phyloP scores from a whole-genome alignment of 306 rosid genomes.

The Begonia loranthoides region DNA sequence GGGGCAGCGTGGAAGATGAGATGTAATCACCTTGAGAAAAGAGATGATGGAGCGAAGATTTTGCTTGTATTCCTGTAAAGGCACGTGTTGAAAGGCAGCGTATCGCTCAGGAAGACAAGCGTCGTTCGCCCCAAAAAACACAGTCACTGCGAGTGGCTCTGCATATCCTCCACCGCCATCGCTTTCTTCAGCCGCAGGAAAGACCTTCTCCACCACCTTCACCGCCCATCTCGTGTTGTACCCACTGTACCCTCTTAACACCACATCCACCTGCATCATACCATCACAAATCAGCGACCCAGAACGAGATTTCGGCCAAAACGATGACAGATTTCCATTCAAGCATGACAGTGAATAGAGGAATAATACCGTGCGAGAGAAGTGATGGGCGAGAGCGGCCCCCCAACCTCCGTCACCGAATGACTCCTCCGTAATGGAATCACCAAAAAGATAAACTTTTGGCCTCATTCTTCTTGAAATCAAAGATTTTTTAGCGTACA shows the following conservation, averaged over 20 bases:
- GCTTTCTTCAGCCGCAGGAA: slow-evolving; percentile 17
- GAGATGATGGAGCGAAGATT: slow-evolving; percentile 53
- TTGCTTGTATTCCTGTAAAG: slow-evolving; percentile 44
- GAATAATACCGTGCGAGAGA: slow-evolving; percentile 45
- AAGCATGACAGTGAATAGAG: too few species aligned
- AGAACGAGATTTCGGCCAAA: not conserved
- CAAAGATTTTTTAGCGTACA: too few species aligned
- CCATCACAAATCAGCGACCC: not conserved
- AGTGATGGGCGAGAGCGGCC: slow-evolving; percentile 65
- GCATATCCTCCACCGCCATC: slow-evolving; percentile 11
- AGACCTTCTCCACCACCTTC: slow-evolving; percentile 56
- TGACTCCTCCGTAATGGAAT: slow-evolving; percentile 71
- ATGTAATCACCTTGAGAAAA: slow-evolving; percentile 46
- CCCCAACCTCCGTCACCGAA: slow-evolving; percentile 75
- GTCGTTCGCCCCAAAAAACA: slow-evolving; percentile 92
- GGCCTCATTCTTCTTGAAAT: slow-evolving; percentile 30
- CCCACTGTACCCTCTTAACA: slow-evolving; percentile 75
- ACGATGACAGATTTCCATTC: not conserved
- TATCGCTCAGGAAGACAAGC: slow-evolving; percentile 56
- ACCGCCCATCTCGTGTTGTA: slow-evolving; percentile 77
- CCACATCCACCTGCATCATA: slow-evolving; percentile 45
- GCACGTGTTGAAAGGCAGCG: slow-evolving; percentile 75
- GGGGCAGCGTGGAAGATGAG: not conserved
- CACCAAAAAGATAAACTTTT: slow-evolving; percentile 69
- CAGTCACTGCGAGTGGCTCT: slow-evolving; percentile 45